Percentiles rank a stretch among this genome's conserved stretches.
Evolutionary conservation across 805 yeast genomes (phyloP).

Genomic region (Saccharomycopsis sp.): DNA sequence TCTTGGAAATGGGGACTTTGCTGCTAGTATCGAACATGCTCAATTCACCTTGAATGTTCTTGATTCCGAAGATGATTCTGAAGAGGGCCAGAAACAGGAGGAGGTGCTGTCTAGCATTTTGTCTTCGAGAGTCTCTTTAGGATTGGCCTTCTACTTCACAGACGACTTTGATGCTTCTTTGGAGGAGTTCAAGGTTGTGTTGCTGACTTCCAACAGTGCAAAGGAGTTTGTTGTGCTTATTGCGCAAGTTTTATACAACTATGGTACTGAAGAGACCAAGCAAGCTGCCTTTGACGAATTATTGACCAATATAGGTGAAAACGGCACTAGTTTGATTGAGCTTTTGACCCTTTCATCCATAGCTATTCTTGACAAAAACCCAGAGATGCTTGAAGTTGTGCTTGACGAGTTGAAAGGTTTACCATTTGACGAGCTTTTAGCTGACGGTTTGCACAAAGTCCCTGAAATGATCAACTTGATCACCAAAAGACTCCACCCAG

Average conservation of each 20-base stretch:
- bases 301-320: conserved; percentile 51
- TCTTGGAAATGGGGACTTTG: conserved; percentile 53
- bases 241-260: conserved; percentile 73
- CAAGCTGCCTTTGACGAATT: conserved; percentile 83
- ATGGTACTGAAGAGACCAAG: conserved; percentile 67
- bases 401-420: conserved; percentile 56
- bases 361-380: conserved; percentile 53
- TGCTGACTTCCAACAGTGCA: conserved; percentile 49
- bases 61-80: conserved; percentile 33
- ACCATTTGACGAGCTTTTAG: conserved; percentile 35
- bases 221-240: conserved; percentile 64
- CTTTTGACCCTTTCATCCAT: conserved; percentile 77
- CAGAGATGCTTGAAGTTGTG: conserved; percentile 51
- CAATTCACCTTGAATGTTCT: conserved; percentile 46
- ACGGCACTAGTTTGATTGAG: conserved; percentile 61
- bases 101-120: conserved; percentile 29
- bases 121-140: conserved; percentile 65
- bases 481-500: conserved; percentile 32
- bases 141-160: conserved; percentile 60
- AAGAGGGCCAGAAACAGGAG: conserved; percentile 23
- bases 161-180: conserved; percentile 60
- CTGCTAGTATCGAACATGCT: conserved; percentile 54
- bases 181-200: conserved; percentile 57
- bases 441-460: conserved; percentile 47
- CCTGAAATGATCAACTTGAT: conserved; percentile 55